Percentiles rank a stretch among this genome's conserved stretches.
Conservation (phyloP, 306 rosid species). For the Sindora glabra region DNA sequence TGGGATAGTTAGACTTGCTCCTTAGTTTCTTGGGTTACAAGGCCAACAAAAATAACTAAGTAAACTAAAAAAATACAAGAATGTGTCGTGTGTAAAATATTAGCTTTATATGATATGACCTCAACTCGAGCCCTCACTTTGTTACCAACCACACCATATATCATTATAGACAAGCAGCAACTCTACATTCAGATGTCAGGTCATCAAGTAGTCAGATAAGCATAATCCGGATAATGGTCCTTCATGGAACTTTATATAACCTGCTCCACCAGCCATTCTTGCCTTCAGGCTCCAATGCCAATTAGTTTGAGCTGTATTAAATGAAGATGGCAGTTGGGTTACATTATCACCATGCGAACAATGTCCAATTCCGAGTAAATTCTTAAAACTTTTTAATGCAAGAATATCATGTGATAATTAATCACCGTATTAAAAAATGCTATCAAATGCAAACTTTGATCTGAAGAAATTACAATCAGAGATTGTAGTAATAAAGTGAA, state of each 20-base stretch:
- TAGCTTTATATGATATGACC: too few relatives aligned
- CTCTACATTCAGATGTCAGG: too few relatives aligned
- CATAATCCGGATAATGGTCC: too few relatives aligned
- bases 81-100: too few relatives aligned
- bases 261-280: background rate
- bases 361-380: background rate
- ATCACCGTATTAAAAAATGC: background rate
- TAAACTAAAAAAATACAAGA: too few relatives aligned
- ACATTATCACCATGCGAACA: background rate
- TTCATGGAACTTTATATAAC: background rate
- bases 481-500: background rate
- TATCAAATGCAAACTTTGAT: background rate
- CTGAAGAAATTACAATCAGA: background rate
- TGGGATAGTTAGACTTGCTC: too few relatives aligned
- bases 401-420: background rate
- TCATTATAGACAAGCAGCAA: too few relatives aligned
- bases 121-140: too few relatives aligned
- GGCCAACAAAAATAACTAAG: too few relatives aligned
- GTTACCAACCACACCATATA: too few relatives aligned
- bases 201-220: too few relatives aligned
- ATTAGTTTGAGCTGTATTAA: constrained; percentile 44
- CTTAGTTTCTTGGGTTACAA: too few relatives aligned
- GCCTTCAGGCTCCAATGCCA: constrained; percentile 50
- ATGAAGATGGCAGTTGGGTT: background rate
- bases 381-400: background rate